These are phyloP conservation scores for Rhizomucor pusillus DNA, from an alignment of 371 early-diverging fungal species.

Conservation along the genomic window DNA sequence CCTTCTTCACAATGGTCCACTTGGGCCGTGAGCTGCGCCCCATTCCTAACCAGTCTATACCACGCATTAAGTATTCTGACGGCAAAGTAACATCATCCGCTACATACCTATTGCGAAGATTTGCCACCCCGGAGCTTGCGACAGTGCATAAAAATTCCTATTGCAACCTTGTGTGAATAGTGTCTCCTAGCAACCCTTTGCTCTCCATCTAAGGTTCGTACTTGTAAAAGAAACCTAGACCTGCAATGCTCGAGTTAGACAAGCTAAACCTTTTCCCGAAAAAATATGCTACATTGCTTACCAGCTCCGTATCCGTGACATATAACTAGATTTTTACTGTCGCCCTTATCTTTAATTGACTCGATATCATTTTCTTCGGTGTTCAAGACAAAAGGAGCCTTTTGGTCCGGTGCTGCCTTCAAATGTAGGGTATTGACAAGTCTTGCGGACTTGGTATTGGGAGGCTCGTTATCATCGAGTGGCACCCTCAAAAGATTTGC, in stretches of 20 bases:
- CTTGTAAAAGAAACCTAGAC: slow-evolving; percentile 82
- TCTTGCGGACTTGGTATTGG: slow-evolving; percentile 12
- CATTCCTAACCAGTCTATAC: slow-evolving; percentile 86
- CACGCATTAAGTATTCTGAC: neutral
- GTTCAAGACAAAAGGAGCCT: slow-evolving; percentile 21
- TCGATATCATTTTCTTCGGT: slow-evolving; percentile 21
- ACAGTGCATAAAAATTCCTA: slow-evolving; percentile 71
- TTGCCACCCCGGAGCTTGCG: slow-evolving; percentile 64
- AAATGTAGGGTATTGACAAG: slow-evolving; percentile 35
- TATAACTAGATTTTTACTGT: slow-evolving; percentile 65
- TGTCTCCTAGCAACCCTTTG: neutral
- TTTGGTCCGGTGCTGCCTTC: slow-evolving; percentile 15
- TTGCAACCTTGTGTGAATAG: neutral
- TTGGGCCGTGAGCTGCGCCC: slow-evolving; percentile 77
- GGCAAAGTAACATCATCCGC: neutral
- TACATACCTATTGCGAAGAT: slow-evolving; percentile 65
- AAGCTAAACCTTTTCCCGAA: no score
- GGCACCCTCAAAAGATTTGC: slow-evolving; percentile 40
- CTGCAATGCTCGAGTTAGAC: slow-evolving; percentile 1
- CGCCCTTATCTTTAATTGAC: slow-evolving; percentile 25
- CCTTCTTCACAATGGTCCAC: slow-evolving; percentile 46
- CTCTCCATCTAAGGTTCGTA: slow-evolving; percentile 1
- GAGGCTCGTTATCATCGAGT: slow-evolving; percentile 24
- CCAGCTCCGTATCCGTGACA: slow-evolving; percentile 94
- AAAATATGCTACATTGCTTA: neutral